These are phyloP conservation scores for Grigorovia jiainica DNA, from an alignment of 805 yeast genomes.

Conservation along the genomic window DNA sequence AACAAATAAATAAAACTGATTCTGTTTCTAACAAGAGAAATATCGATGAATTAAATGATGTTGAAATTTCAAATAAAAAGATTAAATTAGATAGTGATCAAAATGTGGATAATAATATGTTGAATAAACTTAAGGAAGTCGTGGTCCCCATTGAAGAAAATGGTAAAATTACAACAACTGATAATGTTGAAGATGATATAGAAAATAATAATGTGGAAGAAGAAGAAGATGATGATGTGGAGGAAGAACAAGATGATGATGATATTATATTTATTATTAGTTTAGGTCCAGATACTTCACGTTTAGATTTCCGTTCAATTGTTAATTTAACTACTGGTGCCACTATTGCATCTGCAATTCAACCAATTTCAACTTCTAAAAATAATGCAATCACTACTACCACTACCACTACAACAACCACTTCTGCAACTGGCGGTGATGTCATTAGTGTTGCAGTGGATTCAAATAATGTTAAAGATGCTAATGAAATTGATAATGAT, in stretches of 20 bases:
- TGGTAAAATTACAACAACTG: background rate
- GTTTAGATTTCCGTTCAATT: slow-evolving; percentile 17
- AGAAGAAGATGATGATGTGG: slow-evolving; percentile 7
- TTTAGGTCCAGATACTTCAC: slow-evolving; percentile 24
- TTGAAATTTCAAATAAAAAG: slow-evolving; percentile 7
- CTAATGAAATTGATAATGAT: background rate
- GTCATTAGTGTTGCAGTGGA: slow-evolving; percentile 6
- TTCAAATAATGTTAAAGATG: slow-evolving; percentile 1
- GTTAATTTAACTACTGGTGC: slow-evolving; percentile 9
- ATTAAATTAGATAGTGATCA: background rate
- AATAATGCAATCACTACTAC: slow-evolving; percentile 13
- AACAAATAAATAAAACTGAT: background rate
- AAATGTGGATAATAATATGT: too few relatives aligned
- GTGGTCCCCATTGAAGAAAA: too few relatives aligned
- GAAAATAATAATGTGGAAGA: background rate
- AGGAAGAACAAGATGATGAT: slow-evolving; percentile 36
- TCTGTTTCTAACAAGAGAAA: slow-evolving; percentile 4
- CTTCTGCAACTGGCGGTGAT: slow-evolving; percentile 5
- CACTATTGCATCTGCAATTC: slow-evolving; percentile 9
- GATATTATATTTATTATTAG: slow-evolving; percentile 82
- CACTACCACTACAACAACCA: slow-evolving; percentile 3
- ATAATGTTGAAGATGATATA: background rate
- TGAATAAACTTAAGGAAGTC: too few relatives aligned
- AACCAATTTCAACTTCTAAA: background rate
- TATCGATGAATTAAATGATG: background rate